Conservation (phyloP, 2,329 filamentous ascomycete species). For the Pseudopithomyces maydicus region DNA sequence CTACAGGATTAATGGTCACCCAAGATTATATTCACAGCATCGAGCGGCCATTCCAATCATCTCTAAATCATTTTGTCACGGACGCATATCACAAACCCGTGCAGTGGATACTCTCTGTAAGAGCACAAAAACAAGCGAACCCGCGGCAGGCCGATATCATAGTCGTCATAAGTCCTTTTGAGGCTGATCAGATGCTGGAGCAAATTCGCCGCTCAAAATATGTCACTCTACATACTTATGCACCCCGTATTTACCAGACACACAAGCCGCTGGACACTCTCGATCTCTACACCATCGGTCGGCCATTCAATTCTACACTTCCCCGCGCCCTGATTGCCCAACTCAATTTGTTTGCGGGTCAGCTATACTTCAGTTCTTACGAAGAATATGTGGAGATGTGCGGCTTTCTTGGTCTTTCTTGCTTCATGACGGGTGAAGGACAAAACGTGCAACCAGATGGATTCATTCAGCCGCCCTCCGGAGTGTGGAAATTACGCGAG, state of each 20-base stretch:
- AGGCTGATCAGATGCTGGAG: slow-evolving; percentile 60
- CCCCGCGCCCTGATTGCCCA: slow-evolving; percentile 46
- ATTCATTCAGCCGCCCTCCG: slow-evolving; percentile 39
- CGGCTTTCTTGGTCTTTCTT: slow-evolving; percentile 57
- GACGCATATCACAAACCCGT: slow-evolving; percentile 62
- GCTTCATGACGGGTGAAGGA: slow-evolving; percentile 19
- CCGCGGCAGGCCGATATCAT: too few relatives aligned
- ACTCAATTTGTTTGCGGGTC: slow-evolving; percentile 71
- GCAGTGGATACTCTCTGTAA: slow-evolving; percentile 54
- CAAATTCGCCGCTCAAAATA: slow-evolving; percentile 40
- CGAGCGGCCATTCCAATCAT: too few relatives aligned
- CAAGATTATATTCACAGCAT: too few relatives aligned
- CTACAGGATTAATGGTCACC: too few relatives aligned
- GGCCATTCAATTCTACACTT: slow-evolving; percentile 12
- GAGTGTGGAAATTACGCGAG: slow-evolving; percentile 37
- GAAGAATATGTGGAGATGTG: slow-evolving; percentile 61
- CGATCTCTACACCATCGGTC: slow-evolving; percentile 49
- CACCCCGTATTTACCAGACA: slow-evolving; percentile 51
- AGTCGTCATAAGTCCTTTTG: slow-evolving; percentile 66
- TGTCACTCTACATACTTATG: slow-evolving; percentile 58
- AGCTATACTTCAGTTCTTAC: slow-evolving; percentile 64
- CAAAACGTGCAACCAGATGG: slow-evolving; percentile 39
- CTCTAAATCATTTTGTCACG: too few relatives aligned
- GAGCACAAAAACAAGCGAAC: neutral
- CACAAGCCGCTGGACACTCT: slow-evolving; percentile 52